These are phyloP conservation scores for Erythrobasidium hasegawianum DNA, from an alignment of 1,284 basidiomycete species.

Conservation along the genomic window DNA sequence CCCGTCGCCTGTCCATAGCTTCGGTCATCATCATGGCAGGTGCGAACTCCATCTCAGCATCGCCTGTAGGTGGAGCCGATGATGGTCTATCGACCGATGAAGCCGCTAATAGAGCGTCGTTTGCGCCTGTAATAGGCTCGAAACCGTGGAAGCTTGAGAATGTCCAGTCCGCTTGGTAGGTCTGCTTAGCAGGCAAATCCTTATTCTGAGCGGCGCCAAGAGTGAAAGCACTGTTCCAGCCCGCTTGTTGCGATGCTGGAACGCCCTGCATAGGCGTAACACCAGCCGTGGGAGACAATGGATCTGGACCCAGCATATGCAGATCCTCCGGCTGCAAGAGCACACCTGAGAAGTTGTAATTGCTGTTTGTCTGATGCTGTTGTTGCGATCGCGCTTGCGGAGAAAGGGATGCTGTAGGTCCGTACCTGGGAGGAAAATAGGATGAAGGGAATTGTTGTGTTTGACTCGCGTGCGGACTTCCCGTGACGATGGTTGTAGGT, in stretches of 20 bases:
- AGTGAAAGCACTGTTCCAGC: background rate
- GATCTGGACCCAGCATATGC: slow-evolving; percentile 30
- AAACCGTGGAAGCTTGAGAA: slow-evolving; percentile 32
- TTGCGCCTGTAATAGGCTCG: slow-evolving; percentile 4
- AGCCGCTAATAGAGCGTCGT: background rate
- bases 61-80: slow-evolving; percentile 19
- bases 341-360: slow-evolving; percentile 33
- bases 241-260: slow-evolving; percentile 12
- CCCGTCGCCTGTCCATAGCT: slow-evolving; percentile 24
- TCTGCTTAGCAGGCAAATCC: background rate
- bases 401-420: background rate
- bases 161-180: slow-evolving; percentile 18
- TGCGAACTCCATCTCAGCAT: background rate
- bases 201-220: background rate
- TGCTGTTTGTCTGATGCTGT: background rate
- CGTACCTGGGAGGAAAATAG: background rate
- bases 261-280: background rate
- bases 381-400: background rate
- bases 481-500: too few relatives aligned
- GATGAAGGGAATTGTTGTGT: background rate
- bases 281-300: slow-evolving; percentile 1
- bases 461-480: background rate
- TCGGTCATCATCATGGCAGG: background rate
- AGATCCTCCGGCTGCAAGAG: slow-evolving; percentile 27
- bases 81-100: slow-evolving; percentile 13